These are phyloP conservation scores for Lasiodiplodia theobromae DNA, from an alignment of 2,329 filamentous ascomycete species.

Conservation along the genomic window DNA sequence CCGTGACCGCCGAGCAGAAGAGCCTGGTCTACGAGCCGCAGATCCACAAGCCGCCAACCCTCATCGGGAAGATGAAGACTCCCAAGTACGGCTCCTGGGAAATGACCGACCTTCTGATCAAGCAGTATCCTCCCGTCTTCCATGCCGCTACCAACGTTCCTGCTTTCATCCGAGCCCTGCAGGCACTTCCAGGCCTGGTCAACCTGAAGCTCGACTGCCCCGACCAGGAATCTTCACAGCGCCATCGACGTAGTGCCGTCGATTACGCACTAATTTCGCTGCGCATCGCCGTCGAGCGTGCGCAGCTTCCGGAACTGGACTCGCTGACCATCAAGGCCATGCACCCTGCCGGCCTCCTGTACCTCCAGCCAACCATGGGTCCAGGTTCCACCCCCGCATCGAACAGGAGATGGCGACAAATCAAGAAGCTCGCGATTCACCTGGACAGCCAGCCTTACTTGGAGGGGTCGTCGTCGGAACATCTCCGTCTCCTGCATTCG, in stretches of 20 bases:
- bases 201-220: slow-evolving; percentile 81
- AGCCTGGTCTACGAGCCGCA: slow-evolving; percentile 84
- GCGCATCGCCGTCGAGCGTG: slow-evolving; percentile 80
- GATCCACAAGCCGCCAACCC: slow-evolving; percentile 63
- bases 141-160: slow-evolving; percentile 88
- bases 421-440: slow-evolving; percentile 74
- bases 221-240: slow-evolving; percentile 67
- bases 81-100: slow-evolving; percentile 83
- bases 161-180: slow-evolving; percentile 79
- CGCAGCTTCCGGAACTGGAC: slow-evolving; percentile 68
- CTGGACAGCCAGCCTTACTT: slow-evolving; percentile 74
- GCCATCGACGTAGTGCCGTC: slow-evolving; percentile 76
- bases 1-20: slow-evolving; percentile 76
- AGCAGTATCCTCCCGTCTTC: slow-evolving; percentile 88
- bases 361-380: slow-evolving; percentile 76
- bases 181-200: slow-evolving; percentile 70
- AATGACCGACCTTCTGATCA: slow-evolving; percentile 80
- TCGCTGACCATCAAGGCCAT: slow-evolving; percentile 76
- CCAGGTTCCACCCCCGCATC: slow-evolving; percentile 78
- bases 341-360: slow-evolving; percentile 77
- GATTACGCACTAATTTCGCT: slow-evolving; percentile 90
- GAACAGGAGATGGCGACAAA: slow-evolving; percentile 76
- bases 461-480: slow-evolving; percentile 64
- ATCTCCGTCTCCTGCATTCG: slow-evolving; percentile 71
- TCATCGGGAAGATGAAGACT: slow-evolving; percentile 61